Evolutionary conservation across 345 rosid species (phyloP).

Genomic region (Lepidium aucheri): DNA sequence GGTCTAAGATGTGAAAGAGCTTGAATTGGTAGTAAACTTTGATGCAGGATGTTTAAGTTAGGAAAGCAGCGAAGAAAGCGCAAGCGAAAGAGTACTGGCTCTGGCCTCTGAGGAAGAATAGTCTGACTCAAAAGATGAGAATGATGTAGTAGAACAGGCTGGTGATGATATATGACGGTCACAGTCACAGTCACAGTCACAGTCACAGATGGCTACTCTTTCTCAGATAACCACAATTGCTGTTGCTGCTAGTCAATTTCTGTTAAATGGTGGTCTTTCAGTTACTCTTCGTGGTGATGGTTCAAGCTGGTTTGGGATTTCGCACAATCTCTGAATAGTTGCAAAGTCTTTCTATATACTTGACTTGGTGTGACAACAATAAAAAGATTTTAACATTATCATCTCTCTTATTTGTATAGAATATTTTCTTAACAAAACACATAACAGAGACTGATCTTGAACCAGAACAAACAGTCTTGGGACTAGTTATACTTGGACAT

Average conservation of each 20-base stretch:
- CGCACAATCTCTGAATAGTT: background rate
- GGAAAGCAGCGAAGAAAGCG: slow-evolving; percentile 73
- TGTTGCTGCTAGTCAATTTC: slow-evolving; percentile 28
- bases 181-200: too few relatives aligned
- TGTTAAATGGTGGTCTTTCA: background rate
- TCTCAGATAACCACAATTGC: slow-evolving; percentile 45
- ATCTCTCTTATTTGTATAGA: background rate
- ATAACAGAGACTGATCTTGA: background rate
- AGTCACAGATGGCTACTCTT: too few relatives aligned
- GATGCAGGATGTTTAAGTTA: slow-evolving; percentile 76
- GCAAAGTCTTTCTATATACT: background rate
- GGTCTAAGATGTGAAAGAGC: slow-evolving; percentile 84
- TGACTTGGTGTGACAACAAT: slow-evolving; percentile 5
- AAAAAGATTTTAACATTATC: too few relatives aligned
- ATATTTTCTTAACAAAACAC: background rate
- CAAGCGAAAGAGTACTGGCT: slow-evolving; percentile 78
- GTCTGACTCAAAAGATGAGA: slow-evolving; percentile 82
- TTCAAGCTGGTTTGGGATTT: slow-evolving; percentile 25
- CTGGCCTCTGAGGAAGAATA: slow-evolving; percentile 81
- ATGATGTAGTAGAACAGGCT: too few relatives aligned
- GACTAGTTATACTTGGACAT: too few relatives aligned
- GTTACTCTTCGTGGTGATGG: slow-evolving; percentile 31
- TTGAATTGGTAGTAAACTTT: slow-evolving; percentile 71
- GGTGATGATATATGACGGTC: too few relatives aligned
- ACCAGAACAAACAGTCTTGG: background rate